Evolutionary conservation across 352 stramenopile species (phyloP).

Genomic region (Hyaloperonospora arabidopsidis): DNA sequence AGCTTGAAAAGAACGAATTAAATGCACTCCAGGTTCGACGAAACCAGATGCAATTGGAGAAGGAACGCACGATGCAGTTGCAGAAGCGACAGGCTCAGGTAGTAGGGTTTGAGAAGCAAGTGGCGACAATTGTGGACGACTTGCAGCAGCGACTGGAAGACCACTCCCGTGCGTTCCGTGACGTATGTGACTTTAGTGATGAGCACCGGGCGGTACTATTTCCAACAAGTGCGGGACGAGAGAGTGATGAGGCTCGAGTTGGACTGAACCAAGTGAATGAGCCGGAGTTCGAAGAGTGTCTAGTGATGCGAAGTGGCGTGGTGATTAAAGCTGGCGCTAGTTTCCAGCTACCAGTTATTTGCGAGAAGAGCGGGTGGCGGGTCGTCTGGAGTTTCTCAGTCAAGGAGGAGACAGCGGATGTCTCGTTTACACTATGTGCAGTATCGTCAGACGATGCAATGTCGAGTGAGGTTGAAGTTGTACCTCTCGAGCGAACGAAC

Average conservation of each 20-base stretch:
- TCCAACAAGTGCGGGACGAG: background rate
- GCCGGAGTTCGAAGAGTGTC: constrained; percentile 52
- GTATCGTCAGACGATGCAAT: constrained; percentile 6
- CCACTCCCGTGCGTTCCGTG: constrained; percentile 49
- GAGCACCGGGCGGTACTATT: constrained; percentile 11
- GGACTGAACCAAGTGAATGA: constrained; percentile 1
- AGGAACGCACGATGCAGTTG: constrained; percentile 27
- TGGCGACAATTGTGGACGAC: constrained; percentile 33
- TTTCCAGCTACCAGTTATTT: constrained; percentile 69
- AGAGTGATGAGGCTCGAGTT: background rate
- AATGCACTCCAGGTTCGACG: constrained; percentile 27
- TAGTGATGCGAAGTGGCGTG: constrained; percentile 68
- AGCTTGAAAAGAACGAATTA: constrained; percentile 26
- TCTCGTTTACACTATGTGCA: constrained; percentile 43
- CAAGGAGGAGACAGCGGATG: constrained; percentile 58
- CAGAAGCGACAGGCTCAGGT: constrained; percentile 42
- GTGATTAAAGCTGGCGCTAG: constrained; percentile 67
- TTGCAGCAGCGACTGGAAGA: constrained; percentile 49
- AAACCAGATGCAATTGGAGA: constrained; percentile 31
- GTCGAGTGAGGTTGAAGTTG: constrained; percentile 25
- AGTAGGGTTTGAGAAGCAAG: constrained; percentile 31
- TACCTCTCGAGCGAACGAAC: constrained; percentile 46
- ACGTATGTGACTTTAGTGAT: constrained; percentile 56
- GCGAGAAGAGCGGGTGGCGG: constrained; percentile 46
- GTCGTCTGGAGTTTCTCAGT: constrained; percentile 78